phyloP scores from a whole-genome alignment of 176 grass and related monocot genomes.

The Carex pumila region DNA sequence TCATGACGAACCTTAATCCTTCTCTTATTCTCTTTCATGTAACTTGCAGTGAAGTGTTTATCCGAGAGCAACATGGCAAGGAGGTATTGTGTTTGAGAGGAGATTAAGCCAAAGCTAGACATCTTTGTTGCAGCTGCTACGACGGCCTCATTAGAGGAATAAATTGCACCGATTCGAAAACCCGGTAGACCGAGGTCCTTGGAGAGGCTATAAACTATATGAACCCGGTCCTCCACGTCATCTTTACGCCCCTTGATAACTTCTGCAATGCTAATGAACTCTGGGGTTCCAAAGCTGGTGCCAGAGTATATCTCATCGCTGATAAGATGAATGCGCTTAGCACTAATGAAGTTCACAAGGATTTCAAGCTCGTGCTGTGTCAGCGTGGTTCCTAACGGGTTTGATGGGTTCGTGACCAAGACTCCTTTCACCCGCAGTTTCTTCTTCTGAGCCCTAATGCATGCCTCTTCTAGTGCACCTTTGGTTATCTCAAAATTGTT shows the following conservation, averaged over 20 bases:
- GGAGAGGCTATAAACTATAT: constrained; percentile 89
- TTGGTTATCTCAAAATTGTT: constrained; percentile 64
- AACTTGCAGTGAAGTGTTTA: constrained; percentile 40
- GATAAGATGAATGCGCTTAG: constrained; percentile 73
- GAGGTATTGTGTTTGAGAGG: constrained; percentile 87
- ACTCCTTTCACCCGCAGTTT: constrained; percentile 71
- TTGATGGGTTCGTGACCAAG: constrained; percentile 90
- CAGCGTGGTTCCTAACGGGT: constrained; percentile 68
- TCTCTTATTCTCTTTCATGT: constrained; percentile 57
- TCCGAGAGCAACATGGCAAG: constrained; percentile 54
- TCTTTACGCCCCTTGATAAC: constrained; percentile 9
- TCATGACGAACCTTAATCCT: constrained; percentile 52
- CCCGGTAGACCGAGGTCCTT: constrained; percentile 93
- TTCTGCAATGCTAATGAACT: constrained; percentile 80
- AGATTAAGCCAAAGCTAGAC: constrained; percentile 94
- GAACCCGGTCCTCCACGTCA: constrained; percentile 30
- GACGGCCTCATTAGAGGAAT: constrained; percentile 58
- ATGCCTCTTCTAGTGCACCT: constrained; percentile 61
- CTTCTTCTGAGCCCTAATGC: constrained; percentile 37
- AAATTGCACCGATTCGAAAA: constrained; percentile 83
- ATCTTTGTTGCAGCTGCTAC: constrained; percentile 89
- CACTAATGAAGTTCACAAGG: constrained; percentile 52
- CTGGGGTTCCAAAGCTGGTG: constrained; percentile 42
- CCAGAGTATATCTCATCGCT: constrained; percentile 97
- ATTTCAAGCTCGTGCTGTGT: constrained; percentile 44